A percentile compares a stretch with the other conserved stretches of the same genome.
phyloP scores from a whole-genome alignment of 2,329 filamentous ascomycete species.

The Aspergillus fischeri region DNA sequence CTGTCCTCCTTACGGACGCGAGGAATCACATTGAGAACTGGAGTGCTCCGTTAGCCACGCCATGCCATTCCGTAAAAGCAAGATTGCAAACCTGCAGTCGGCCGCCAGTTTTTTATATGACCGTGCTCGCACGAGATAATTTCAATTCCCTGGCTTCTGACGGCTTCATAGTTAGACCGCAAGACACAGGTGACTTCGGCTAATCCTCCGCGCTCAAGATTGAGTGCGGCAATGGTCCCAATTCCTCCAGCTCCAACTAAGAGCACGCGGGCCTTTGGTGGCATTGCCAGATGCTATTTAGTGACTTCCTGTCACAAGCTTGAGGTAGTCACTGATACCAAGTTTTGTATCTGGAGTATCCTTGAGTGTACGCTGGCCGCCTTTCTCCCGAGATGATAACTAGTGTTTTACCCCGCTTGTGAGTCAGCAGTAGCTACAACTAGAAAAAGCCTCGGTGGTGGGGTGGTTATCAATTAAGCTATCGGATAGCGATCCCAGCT shows the following conservation, averaged over 20 bases:
- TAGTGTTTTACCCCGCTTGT: background rate
- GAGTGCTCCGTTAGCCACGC: background rate
- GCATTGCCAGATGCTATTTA: background rate
- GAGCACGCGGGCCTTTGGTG: constrained; percentile 42
- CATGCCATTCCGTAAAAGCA: background rate
- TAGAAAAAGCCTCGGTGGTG: too few relatives aligned
- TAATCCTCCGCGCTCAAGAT: constrained; percentile 48
- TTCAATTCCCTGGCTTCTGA: constrained; percentile 47
- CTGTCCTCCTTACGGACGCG: constrained; percentile 25
- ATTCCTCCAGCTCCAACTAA: constrained; percentile 55
- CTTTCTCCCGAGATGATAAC: background rate
- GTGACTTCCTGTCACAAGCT: too few relatives aligned
- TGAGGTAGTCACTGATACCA: background rate
- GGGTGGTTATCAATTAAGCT: background rate
- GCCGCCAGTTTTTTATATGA: constrained; percentile 45
- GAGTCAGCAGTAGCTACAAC: background rate
- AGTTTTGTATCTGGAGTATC: background rate
- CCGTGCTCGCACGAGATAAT: constrained; percentile 57
- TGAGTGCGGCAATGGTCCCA: constrained; percentile 54
- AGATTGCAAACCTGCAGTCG: constrained; percentile 32
- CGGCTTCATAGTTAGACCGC: constrained; percentile 53
- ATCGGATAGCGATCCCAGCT: background rate
- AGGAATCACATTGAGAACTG: constrained; percentile 49
- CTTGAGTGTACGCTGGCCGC: too few relatives aligned
- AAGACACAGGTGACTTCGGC: constrained; percentile 54